A percentile compares a stretch with the other conserved stretches of the same genome.
Conservation (phyloP, 306 rosid genomes). For the Cucurbita ficifolia region DNA sequence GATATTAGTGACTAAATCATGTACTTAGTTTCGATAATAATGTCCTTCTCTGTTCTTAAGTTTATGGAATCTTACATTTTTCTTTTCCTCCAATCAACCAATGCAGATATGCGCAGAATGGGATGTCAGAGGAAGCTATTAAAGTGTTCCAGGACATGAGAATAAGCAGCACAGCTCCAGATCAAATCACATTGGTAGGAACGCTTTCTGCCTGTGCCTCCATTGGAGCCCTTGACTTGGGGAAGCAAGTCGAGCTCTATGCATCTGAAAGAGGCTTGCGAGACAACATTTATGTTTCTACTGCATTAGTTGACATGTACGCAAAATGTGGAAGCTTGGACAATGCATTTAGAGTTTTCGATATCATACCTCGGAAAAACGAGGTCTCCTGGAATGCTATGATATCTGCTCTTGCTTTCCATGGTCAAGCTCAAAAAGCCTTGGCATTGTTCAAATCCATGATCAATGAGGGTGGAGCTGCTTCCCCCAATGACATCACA, state of each 20-base stretch:
- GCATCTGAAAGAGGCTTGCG: conserved; percentile 50
- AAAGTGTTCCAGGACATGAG: conserved; percentile 49
- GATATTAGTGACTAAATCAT: background rate
- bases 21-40: background rate
- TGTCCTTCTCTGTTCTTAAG: background rate
- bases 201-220: conserved; percentile 67
- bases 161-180: conserved; percentile 32
- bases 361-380: conserved; percentile 58
- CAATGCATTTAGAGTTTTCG: conserved; percentile 53
- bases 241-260: conserved; percentile 51
- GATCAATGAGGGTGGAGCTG: conserved; percentile 42
- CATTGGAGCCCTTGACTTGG: conserved; percentile 66
- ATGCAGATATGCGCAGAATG: conserved; percentile 83
- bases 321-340: conserved; percentile 86
- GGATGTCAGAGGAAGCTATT: conserved; percentile 73
- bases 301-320: conserved; percentile 85
- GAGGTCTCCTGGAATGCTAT: conserved; percentile 93
- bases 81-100: background rate
- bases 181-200: conserved; percentile 60
- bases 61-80: background rate
- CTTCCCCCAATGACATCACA: conserved; percentile 67
- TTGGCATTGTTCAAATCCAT: conserved; percentile 49
- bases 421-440: conserved; percentile 71
- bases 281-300: conserved; percentile 51
- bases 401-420: conserved; percentile 92